Percentiles rank a stretch among this genome's conserved stretches.
Conservation (phyloP, 805 yeast species). For the Teunomyces cretensis region DNA sequence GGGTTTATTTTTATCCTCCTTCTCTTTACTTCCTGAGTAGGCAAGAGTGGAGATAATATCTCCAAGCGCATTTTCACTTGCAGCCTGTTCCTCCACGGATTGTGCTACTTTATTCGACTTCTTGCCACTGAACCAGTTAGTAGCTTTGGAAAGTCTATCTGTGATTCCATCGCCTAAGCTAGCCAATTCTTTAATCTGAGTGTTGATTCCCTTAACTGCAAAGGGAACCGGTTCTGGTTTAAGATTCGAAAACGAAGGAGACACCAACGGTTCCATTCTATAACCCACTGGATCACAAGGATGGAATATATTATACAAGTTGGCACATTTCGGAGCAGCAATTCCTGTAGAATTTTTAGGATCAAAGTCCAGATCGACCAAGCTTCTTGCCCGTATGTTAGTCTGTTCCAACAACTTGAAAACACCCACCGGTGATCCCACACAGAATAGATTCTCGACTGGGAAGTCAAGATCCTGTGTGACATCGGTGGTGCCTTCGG, state of each 20-base stretch:
- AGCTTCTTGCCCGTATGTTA: constrained; percentile 49
- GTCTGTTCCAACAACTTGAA: constrained; percentile 71
- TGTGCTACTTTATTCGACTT: constrained; percentile 3
- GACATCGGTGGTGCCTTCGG: constrained; percentile 7
- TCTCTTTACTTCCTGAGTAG: constrained; percentile 15
- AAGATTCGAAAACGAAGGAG: constrained; percentile 44
- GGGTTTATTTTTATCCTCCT: constrained; percentile 15
- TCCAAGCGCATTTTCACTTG: constrained; percentile 39
- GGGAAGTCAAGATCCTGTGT: constrained; percentile 52
- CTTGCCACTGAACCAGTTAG: constrained; percentile 32
- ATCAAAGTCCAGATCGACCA: constrained; percentile 15
- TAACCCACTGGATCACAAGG: constrained; percentile 92
- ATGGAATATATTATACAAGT: constrained; percentile 80
- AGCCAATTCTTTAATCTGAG: constrained; percentile 45
- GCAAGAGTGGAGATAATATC: constrained; percentile 35
- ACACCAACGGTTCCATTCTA: constrained; percentile 81
- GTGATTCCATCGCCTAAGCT: constrained; percentile 38
- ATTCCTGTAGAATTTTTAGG: constrained; percentile 13
- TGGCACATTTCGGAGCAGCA: constrained; percentile 56
- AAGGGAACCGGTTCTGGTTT: constrained; percentile 61
- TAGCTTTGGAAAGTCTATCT: constrained; percentile 34
- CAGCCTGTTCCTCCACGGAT: constrained; percentile 15
- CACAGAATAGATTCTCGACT: constrained; percentile 71
- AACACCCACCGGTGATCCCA: constrained; percentile 91
- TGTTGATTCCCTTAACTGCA: constrained; percentile 46